Conservation (phyloP, 805 yeast genomes). For the Cyberlindnera petersonii region DNA sequence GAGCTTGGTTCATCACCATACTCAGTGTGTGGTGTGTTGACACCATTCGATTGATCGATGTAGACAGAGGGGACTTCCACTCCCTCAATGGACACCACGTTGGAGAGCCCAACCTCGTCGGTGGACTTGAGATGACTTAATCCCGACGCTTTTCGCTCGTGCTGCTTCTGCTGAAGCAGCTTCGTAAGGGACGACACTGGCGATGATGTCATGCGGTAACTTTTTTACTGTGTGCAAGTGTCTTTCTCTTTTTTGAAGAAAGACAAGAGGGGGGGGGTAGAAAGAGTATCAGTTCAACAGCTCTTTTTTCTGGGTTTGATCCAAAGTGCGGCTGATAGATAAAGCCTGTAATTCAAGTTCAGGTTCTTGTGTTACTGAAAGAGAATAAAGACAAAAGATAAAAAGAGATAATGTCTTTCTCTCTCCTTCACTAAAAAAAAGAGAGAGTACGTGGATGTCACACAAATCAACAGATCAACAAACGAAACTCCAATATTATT, state of each 20-base stretch:
- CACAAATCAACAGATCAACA: not conserved
- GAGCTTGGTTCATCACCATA: constrained; percentile 10
- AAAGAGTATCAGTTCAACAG: no score
- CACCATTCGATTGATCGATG: constrained; percentile 1
- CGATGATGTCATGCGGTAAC: constrained; percentile 14
- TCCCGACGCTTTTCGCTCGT: constrained; percentile 7
- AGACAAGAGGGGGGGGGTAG: no score
- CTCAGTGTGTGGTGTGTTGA: no score
- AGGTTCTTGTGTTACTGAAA: no score
- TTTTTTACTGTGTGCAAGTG: not conserved
- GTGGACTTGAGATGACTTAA: constrained; percentile 8
- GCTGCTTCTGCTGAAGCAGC: constrained; percentile 26
- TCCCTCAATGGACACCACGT: constrained; percentile 29
- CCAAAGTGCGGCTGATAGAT: no score
- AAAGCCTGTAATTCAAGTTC: no score
- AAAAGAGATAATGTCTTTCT: no score
- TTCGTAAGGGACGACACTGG: constrained; percentile 28
- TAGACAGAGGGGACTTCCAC: constrained; percentile 22
- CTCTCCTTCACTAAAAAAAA: no score
- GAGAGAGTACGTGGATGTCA: no score
- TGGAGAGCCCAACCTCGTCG: constrained; percentile 20
- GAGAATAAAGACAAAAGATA: no score
- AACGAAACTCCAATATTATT: no score
- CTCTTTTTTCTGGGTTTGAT: no score
- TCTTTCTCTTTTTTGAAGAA: not conserved